Evolutionary conservation across 257 asterid genomes (phyloP).

Genomic region (Petunia secreta): DNA sequence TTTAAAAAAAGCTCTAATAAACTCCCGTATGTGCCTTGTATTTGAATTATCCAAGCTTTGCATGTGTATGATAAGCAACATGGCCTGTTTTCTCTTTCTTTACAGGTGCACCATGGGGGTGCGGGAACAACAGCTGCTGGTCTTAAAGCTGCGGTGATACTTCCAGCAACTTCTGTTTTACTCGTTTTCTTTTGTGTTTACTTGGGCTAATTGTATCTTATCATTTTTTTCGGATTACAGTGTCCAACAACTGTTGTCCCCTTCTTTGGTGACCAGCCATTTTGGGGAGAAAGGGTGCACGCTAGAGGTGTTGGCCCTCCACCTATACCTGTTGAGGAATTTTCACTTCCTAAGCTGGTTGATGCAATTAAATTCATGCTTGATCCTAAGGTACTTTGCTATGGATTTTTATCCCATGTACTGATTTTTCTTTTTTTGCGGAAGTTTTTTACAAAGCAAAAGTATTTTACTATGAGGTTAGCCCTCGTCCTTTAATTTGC

Average conservation of each 20-base stretch:
- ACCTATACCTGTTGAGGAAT: slow-evolving; percentile 87
- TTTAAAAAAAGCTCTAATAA: no score
- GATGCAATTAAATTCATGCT: slow-evolving; percentile 77
- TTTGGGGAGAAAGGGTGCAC: slow-evolving; percentile 96
- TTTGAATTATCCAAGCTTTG: slow-evolving; percentile 11
- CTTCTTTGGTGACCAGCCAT: slow-evolving; percentile 95
- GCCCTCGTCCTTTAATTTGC: not conserved
- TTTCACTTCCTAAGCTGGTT: slow-evolving; percentile 70
- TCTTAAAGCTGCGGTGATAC: slow-evolving; percentile 88
- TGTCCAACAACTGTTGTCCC: slow-evolving; percentile 92
- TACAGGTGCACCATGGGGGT: slow-evolving; percentile 98
- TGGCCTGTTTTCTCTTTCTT: slow-evolving; percentile 22
- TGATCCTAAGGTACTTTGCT: slow-evolving; percentile 66
- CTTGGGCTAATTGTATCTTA: not conserved
- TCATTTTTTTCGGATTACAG: slow-evolving; percentile 42
- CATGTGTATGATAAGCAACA: not conserved
- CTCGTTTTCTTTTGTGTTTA: not conserved
- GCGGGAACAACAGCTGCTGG: slow-evolving; percentile 99
- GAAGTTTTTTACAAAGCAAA: not conserved
- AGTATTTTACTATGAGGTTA: not conserved
- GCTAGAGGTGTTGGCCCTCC: slow-evolving; percentile 86
- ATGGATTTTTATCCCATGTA: not conserved
- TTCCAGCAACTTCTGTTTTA: slow-evolving; percentile 2
- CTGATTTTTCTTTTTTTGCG: not conserved
- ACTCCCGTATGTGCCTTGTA: not conserved